Conservation (phyloP, 2,329 filamentous ascomycete species). For the Fusarium sp. region DNA sequence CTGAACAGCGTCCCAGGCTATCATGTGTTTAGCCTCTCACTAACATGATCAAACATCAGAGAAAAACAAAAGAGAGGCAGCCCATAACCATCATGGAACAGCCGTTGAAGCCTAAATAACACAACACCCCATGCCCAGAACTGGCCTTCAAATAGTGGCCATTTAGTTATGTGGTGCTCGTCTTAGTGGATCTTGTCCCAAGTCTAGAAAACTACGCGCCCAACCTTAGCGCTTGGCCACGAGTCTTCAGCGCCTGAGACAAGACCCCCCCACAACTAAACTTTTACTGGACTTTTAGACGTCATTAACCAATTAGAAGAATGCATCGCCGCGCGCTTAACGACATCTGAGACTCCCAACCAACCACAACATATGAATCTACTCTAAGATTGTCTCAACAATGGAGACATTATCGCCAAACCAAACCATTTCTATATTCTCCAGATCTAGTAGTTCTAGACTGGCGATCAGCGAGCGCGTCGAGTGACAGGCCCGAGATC, state of each 20-base stretch:
- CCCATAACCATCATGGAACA: slow-evolving; percentile 12
- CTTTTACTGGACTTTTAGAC: slow-evolving; percentile 20
- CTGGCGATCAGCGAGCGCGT: slow-evolving; percentile 20
- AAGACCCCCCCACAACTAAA: slow-evolving; percentile 2
- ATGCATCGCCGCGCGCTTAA: slow-evolving; percentile 42
- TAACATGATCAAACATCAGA: not conserved
- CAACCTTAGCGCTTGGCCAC: slow-evolving; percentile 24
- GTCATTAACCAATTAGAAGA: slow-evolving; percentile 38
- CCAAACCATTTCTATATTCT: slow-evolving; percentile 15
- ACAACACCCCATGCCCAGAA: not conserved
- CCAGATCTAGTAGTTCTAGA: slow-evolving; percentile 5
- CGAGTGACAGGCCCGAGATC: slow-evolving; percentile 32
- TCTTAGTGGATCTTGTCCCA: slow-evolving; percentile 15
- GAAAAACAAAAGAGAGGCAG: slow-evolving; percentile 31
- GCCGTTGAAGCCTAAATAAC: slow-evolving; percentile 18
- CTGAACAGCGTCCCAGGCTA: too few relatives aligned
- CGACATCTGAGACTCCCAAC: slow-evolving; percentile 41
- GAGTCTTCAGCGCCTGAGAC: slow-evolving; percentile 16
- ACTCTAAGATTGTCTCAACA: slow-evolving; percentile 22
- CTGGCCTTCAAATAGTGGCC: not conserved
- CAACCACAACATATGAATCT: slow-evolving; percentile 32
- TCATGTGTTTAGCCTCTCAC: not conserved
- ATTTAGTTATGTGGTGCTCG: not conserved
- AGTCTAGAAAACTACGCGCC: slow-evolving; percentile 22
- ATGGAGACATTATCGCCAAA: slow-evolving; percentile 28